phyloP scores from a whole-genome alignment of 176 grass and related monocot species.

The Juncus inflexus region DNA sequence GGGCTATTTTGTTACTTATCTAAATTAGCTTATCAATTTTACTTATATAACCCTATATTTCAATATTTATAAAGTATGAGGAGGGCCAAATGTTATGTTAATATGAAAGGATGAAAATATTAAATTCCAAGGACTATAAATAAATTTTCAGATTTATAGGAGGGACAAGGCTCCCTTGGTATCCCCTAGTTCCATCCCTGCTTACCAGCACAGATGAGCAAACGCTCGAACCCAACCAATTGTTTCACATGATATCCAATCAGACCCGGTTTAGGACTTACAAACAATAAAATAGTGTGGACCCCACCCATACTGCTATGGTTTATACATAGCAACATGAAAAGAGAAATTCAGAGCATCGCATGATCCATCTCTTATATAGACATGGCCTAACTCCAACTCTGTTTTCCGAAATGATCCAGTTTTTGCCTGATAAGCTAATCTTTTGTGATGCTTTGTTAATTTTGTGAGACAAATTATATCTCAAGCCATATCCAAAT shows the following conservation, averaged over 20 bases:
- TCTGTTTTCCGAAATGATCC: constrained; percentile 40
- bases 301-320: constrained; percentile 73
- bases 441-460: constrained; percentile 49
- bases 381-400: constrained; percentile 33
- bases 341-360: constrained; percentile 54
- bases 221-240: constrained; percentile 63
- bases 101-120: no score
- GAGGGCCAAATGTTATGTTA: no score
- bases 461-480: constrained; percentile 58
- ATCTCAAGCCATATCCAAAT: constrained; percentile 85
- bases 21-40: no score
- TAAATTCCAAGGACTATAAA: no score
- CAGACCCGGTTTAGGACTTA: constrained; percentile 34
- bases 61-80: no score
- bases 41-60: no score
- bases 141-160: no score
- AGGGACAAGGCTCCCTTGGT: no score
- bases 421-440: constrained; percentile 40
- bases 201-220: constrained; percentile 13
- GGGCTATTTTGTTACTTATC: no score
- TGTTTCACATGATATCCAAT: constrained; percentile 56
- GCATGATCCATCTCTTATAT: constrained; percentile 53
- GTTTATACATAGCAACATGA: constrained; percentile 46
- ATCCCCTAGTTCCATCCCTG: no score
- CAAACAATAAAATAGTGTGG: constrained; percentile 56